A percentile compares a stretch with the other conserved stretches of the same genome.
phyloP scores from a whole-genome alignment of 495 filamentous ascomycete genomes.

The Neurospora sp. region DNA sequence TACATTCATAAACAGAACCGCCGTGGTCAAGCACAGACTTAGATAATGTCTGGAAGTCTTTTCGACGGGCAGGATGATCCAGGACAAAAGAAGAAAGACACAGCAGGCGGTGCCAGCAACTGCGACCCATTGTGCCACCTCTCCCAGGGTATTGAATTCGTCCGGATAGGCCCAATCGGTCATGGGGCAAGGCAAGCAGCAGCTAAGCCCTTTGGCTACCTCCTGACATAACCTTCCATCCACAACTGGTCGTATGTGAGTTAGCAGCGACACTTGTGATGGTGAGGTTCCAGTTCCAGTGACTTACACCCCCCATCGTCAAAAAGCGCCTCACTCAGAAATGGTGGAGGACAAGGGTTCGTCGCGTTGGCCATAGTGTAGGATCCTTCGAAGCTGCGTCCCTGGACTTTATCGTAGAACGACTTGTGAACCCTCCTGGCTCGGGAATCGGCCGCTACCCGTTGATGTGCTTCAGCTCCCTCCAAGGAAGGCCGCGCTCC shows the following conservation, averaged over 20 bases:
- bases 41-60: constrained; percentile 88
- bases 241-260: constrained; percentile 40
- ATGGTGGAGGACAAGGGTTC: constrained; percentile 24
- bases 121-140: constrained; percentile 67
- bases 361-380: constrained; percentile 7
- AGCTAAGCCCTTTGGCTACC: constrained; percentile 33
- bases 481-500: background rate
- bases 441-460: background rate
- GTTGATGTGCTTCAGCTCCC: background rate
- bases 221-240: constrained; percentile 51
- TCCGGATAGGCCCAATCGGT: constrained; percentile 78
- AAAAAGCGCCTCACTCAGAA: constrained; percentile 24
- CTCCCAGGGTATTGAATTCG: constrained; percentile 53
- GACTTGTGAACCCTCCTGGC: background rate
- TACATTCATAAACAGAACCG: constrained; percentile 68
- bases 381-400: background rate
- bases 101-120: constrained; percentile 62
- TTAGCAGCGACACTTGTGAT: constrained; percentile 4
- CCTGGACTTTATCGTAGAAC: background rate
- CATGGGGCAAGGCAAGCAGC: constrained; percentile 86
- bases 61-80: constrained; percentile 73
- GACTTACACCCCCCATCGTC: constrained; percentile 34
- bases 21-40: constrained; percentile 72
- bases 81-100: constrained; percentile 72
- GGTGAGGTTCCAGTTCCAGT: background rate